Evolutionary conservation across 768 basidiomycete genomes (phyloP).

Genomic region (Panaeolus cyanescens): DNA sequence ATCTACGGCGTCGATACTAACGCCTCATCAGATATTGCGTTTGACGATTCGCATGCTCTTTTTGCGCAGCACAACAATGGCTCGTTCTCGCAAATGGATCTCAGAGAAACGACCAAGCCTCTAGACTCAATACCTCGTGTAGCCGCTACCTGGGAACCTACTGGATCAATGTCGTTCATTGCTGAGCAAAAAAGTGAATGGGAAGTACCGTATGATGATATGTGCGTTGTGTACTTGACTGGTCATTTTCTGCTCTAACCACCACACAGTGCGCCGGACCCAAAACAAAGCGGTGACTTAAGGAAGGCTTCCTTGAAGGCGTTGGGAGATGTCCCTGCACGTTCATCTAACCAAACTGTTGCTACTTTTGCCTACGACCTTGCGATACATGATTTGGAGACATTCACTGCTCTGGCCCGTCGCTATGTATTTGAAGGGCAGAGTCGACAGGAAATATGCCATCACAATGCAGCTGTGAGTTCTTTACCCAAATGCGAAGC

Average conservation of each 20-base stretch:
- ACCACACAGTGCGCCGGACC: constrained; percentile 39
- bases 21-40: constrained; percentile 56
- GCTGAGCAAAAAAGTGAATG: constrained; percentile 50
- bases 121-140: constrained; percentile 68
- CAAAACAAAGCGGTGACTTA: constrained; percentile 29
- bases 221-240: constrained; percentile 43
- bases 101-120: constrained; percentile 63
- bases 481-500: background rate
- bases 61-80: constrained; percentile 78
- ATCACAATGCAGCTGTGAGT: constrained; percentile 57
- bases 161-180: constrained; percentile 69
- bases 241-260: constrained; percentile 2
- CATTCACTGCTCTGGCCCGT: constrained; percentile 62
- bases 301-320: constrained; percentile 48
- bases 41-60: constrained; percentile 69
- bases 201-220: constrained; percentile 81
- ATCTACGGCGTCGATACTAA: constrained; percentile 1
- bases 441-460: constrained; percentile 51
- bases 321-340: constrained; percentile 57
- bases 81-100: constrained; percentile 77
- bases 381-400: constrained; percentile 41
- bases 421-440: constrained; percentile 57
- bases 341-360: constrained; percentile 56
- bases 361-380: constrained; percentile 49
- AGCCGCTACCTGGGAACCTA: constrained; percentile 65